Evolutionary conservation across 352 stramenopile species (phyloP), one percentile per base, ranked within the genome.

Genomic region (Globisporangium paroecandrum): DNA sequence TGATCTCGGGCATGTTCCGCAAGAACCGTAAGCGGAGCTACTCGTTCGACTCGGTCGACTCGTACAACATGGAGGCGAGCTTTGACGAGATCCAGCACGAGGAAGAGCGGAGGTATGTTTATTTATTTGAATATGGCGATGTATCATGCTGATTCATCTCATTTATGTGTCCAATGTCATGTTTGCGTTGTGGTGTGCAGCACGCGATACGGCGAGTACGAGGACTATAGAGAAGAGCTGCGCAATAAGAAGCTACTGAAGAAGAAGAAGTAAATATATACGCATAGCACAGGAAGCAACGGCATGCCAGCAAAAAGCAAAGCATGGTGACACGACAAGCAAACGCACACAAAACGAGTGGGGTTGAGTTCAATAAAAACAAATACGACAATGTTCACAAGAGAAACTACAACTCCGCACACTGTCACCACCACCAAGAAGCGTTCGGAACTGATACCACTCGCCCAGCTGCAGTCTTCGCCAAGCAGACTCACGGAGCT

Each of bases 1-100:
- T 77, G 66, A 94, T 96, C 71, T 81, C 86, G 32, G 78, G 80
- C 22, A 93, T 94, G 85, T 87, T 96, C 38, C 77, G 77, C 8
- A 91, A 91, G 61, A 83, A 85, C 27, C 79, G 86, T 3, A 90
- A 92, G 73, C 81, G 82, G 13, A 75, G 77, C 41, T 90, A 91
- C 72, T 93, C 86, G 58, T 77, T 90, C 41, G 87, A 94, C 64
- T 93, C 86, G 62, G 76, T 79, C 7, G 88, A 93, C 64, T 95
- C 87, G 62, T 85, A 79, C 62, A 90, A 95, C 67, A 96, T 96
- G 88, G 88, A 96, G 47, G 85, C 88, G 8, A 87, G 79, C 3
- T 94, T 85, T 61, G 82, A 86, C 24, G 86, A 96, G 69, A 96
- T 96, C 59, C 86, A 94, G 72, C 83, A 90, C 65, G 88, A 96